These are phyloP conservation scores for Sanguinoderma infundibulare DNA, from an alignment of 1,284 basidiomycete genomes.

Conservation along the genomic window DNA sequence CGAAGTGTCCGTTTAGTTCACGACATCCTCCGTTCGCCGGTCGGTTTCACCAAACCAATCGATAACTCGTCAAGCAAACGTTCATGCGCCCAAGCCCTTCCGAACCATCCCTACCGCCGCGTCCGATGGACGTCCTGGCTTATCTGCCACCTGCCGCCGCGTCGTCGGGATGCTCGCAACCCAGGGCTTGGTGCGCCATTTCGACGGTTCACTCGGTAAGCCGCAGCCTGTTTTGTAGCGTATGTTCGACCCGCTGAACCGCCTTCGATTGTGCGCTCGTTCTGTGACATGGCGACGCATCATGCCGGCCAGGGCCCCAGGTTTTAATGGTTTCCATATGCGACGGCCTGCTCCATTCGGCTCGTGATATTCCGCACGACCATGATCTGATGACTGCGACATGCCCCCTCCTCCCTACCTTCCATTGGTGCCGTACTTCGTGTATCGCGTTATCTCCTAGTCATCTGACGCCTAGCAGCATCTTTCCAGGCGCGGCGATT, in stretches of 20 bases:
- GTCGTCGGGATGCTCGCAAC: background rate
- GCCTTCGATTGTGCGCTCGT: background rate
- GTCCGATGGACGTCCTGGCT: slow-evolving; percentile 10
- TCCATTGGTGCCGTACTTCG: slow-evolving; percentile 26
- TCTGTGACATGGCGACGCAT: slow-evolving; percentile 7
- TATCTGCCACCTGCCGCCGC: background rate
- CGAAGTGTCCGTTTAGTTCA: slow-evolving; percentile 2
- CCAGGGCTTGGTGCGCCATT: slow-evolving; percentile 1
- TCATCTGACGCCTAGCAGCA: slow-evolving; percentile 36
- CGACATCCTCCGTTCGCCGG: slow-evolving; percentile 6
- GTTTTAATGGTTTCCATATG: slow-evolving; percentile 34
- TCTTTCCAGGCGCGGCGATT: slow-evolving; percentile 14
- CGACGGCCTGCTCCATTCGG: slow-evolving; percentile 32
- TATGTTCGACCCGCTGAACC: slow-evolving; percentile 2
- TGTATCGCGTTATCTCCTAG: slow-evolving; percentile 33
- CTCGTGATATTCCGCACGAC: slow-evolving; percentile 34
- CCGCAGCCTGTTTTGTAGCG: slow-evolving; percentile 2
- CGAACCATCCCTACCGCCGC: slow-evolving; percentile 9
- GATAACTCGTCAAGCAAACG: slow-evolving; percentile 16
- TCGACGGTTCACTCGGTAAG: slow-evolving; percentile 7
- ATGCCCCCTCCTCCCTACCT: slow-evolving; percentile 23
- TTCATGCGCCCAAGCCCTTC: slow-evolving; percentile 6
- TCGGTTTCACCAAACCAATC: slow-evolving; percentile 18
- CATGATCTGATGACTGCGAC: slow-evolving; percentile 36
- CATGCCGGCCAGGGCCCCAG: slow-evolving; percentile 28